Conservation (phyloP, 306 rosid species). For the Luffa acutangula region DNA sequence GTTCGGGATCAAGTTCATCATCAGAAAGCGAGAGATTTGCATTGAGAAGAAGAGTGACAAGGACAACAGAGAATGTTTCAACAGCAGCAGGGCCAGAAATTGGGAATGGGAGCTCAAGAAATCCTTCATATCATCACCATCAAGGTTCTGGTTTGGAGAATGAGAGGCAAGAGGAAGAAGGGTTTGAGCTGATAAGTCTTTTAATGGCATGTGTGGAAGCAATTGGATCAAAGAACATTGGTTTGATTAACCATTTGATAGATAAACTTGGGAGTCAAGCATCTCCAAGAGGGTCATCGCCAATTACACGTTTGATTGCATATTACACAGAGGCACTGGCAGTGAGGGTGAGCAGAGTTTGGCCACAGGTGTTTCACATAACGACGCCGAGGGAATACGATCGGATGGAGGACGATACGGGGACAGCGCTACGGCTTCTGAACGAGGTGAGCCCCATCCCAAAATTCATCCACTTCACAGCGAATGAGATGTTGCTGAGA, state of each 20-base stretch:
- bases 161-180: conserved; percentile 41
- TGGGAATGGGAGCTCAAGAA: conserved; percentile 47
- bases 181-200: conserved; percentile 61
- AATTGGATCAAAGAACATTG: conserved; percentile 51
- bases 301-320: conserved; percentile 61
- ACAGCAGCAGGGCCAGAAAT: conserved; percentile 38
- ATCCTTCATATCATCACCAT: conserved; percentile 33
- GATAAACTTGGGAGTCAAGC: conserved; percentile 72
- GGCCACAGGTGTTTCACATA: conserved; percentile 84
- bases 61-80: conserved; percentile 32
- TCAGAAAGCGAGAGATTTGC: conserved; percentile 56
- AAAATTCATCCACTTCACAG: conserved; percentile 81
- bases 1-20: conserved; percentile 40
- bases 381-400: conserved; percentile 66
- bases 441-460: conserved; percentile 82
- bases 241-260: conserved; percentile 57
- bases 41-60: conserved; percentile 24
- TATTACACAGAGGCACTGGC: conserved; percentile 89
- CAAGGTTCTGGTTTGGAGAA: conserved; percentile 33
- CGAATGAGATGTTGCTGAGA: conserved; percentile 74
- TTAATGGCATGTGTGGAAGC: conserved; percentile 81
- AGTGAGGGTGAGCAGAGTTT: conserved; percentile 58
- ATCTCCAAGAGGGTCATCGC: conserved; percentile 49
- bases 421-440: conserved; percentile 56
- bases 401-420: conserved; percentile 62